Base-by-base conservation (phyloP, 2,329 filamentous ascomycete species). In the Fusarium tricinctum region DNA sequence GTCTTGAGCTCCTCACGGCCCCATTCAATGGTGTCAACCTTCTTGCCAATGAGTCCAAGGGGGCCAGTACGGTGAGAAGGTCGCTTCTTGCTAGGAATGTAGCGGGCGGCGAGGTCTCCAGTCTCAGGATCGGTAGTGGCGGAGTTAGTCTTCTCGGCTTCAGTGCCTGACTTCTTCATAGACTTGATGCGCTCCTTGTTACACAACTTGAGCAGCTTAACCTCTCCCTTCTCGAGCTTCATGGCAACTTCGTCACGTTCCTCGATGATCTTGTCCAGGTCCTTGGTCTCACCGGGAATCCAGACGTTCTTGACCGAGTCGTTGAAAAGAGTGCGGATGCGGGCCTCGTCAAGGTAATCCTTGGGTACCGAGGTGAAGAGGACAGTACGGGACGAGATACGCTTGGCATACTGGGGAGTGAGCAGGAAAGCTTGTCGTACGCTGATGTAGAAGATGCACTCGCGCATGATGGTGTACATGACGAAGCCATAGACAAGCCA, bases 361-460 rank as follows among this genome's bases (percentile, higher is more conserved):
- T 88, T 82, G 0, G 95, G 94, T 1, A 97, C 93, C 2, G 92
- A 91, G 1, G 94, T 92, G 78, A 97, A 97, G n/a, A 99, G 87
- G 8, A 98, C 94, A 2, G 94, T 97, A 28, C 94, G 89, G 1
- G 94, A 94, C 0, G 95, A 97, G 42, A 98, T 89, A 19, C 94
- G 91, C 70, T 90, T 91, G 28, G 93, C 88, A 75, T 97, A 95
- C 50, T 92, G 84, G 1, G 92, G 93, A 3, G 93, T 92, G 58
- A 97, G 85, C n/a, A 94, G 88, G 81, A 97, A 98, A 1, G 95
- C 95, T 81, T 98, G 96, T 68, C 95, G 92, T 52, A 98, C 81
- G 74, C 97, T 97, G 82, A 97, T 92, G 79, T 94, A 97, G 85
- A 91, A 98, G 73, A 99, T 91, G 76, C 90, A 90, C 79, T 99